These are phyloP conservation scores for Hypomontagnella submonticulosa DNA, from an alignment of 495 filamentous ascomycete species.

Conservation along the genomic window DNA sequence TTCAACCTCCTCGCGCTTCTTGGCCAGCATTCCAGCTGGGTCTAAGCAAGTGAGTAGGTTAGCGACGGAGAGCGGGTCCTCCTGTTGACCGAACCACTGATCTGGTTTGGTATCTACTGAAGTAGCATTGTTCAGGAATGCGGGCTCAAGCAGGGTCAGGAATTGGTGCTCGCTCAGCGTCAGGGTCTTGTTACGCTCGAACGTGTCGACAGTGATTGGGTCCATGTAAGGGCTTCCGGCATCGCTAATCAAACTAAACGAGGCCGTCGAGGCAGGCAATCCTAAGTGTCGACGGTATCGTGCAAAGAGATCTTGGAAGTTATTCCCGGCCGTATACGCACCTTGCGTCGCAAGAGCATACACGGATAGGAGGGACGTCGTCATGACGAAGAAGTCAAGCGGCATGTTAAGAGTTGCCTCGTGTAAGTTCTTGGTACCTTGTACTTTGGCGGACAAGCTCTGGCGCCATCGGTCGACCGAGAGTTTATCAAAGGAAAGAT, in stretches of 20 bases:
- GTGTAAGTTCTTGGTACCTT: slow-evolving; percentile 59
- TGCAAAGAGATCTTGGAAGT: slow-evolving; percentile 58
- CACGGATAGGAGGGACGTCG: slow-evolving; percentile 60
- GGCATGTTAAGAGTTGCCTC: slow-evolving; percentile 36
- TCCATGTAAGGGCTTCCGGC: slow-evolving; percentile 12
- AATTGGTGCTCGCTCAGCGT: slow-evolving; percentile 1
- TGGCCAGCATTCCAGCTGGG: slow-evolving; percentile 33
- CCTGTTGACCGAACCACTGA: neutral
- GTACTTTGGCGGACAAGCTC: slow-evolving; percentile 53
- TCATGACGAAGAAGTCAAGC: slow-evolving; percentile 67
- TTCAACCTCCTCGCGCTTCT: slow-evolving; percentile 19
- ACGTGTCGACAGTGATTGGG: slow-evolving; percentile 14
- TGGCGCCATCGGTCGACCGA: slow-evolving; percentile 44
- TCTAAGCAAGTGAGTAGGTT: slow-evolving; percentile 46
- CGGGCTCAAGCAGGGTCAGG: slow-evolving; percentile 1
- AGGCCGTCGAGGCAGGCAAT: slow-evolving; percentile 37
- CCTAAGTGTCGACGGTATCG: slow-evolving; percentile 48
- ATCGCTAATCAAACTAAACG: slow-evolving; percentile 18
- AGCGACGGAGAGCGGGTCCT: slow-evolving; percentile 43
- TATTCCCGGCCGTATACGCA: slow-evolving; percentile 65
- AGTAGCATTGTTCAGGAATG: neutral
- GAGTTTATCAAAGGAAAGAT: slow-evolving; percentile 56
- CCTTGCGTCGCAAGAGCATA: slow-evolving; percentile 62
- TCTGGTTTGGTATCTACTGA: neutral
- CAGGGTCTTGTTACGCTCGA: slow-evolving; percentile 7